Evolutionary conservation across 1,284 basidiomycete species (phyloP).

Genomic region (Trichosporon ovoides): DNA sequence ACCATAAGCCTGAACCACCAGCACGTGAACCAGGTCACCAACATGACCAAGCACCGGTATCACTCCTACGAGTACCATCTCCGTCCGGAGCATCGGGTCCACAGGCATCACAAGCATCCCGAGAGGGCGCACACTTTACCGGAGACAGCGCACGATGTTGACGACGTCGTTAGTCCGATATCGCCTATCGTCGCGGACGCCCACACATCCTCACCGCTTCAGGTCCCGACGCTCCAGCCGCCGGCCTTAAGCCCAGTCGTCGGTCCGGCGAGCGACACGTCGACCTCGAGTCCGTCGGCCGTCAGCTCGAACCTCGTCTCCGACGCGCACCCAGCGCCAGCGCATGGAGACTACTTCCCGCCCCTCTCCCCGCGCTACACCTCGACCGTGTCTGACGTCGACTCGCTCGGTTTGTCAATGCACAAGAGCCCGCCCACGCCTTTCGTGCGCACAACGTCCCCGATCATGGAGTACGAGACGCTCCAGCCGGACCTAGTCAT

Average conservation of each 20-base stretch:
- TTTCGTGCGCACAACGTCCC: not conserved
- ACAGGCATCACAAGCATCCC: no score
- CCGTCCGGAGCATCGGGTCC: constrained; percentile 14
- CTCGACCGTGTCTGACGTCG: not conserved
- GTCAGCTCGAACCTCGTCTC: no score
- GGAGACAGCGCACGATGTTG: no score
- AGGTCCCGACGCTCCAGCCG: no score
- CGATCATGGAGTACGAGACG: constrained; percentile 3
- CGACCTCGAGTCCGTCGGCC: no score
- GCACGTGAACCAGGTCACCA: constrained; percentile 11
- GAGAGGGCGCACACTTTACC: no score
- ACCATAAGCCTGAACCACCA: constrained; percentile 5
- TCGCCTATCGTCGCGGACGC: no score
- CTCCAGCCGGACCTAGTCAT: constrained; percentile 37
- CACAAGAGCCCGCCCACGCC: not conserved
- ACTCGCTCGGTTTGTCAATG: not conserved
- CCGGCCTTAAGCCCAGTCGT: no score
- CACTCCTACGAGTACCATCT: constrained; percentile 34
- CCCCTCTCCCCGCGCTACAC: not conserved
- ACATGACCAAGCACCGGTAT: constrained; percentile 23
- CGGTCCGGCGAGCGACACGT: no score
- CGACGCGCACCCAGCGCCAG: not conserved
- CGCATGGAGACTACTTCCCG: no score
- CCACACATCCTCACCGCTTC: no score
- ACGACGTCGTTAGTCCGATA: no score